phyloP scores from a whole-genome alignment of 2,329 filamentous ascomycete species.

The Phialophora chinensis region DNA sequence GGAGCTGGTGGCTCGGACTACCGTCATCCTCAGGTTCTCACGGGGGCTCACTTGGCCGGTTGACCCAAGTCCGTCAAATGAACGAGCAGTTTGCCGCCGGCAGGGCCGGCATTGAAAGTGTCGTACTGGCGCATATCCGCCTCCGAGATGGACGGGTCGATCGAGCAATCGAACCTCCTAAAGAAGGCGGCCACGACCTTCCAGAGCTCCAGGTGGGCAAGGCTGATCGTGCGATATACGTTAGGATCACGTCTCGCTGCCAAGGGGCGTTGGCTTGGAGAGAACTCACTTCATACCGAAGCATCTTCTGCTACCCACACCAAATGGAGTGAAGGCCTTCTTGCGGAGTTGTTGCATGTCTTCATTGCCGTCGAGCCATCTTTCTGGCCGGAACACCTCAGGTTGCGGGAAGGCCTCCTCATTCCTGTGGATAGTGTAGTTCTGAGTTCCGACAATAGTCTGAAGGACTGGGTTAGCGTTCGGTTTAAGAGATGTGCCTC shows the following conservation, averaged over 20 bases:
- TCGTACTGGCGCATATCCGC: conserved; percentile 26
- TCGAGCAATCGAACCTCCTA: conserved; percentile 19
- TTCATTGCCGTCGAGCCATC: conserved; percentile 32
- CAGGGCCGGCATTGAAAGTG: conserved; percentile 24
- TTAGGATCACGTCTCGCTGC: background rate
- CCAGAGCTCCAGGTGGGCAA: conserved; percentile 25
- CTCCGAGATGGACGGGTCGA: conserved; percentile 21
- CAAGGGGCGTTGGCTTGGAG: background rate
- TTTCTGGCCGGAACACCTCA: conserved; percentile 36
- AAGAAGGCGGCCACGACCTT: conserved; percentile 18
- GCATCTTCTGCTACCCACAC: conserved; percentile 20
- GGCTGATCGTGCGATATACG: background rate
- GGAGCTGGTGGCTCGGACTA: no score
- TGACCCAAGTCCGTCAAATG: conserved; percentile 6
- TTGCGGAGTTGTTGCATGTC: conserved; percentile 15
- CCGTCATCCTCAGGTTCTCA: no score
- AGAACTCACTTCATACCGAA: conserved; percentile 23
- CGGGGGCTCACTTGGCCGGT: background rate
- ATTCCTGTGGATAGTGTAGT: conserved; percentile 26
- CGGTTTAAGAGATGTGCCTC: no score
- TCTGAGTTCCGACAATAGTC: conserved; percentile 25
- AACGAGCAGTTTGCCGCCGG: conserved; percentile 20
- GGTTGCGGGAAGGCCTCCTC: conserved; percentile 37
- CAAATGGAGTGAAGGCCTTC: conserved; percentile 20
- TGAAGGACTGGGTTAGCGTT: background rate